Evolutionary conservation across 169 alveolate species (phyloP), one percentile per base, ranked within the genome.

Genomic region (Babesia caballi): DNA sequence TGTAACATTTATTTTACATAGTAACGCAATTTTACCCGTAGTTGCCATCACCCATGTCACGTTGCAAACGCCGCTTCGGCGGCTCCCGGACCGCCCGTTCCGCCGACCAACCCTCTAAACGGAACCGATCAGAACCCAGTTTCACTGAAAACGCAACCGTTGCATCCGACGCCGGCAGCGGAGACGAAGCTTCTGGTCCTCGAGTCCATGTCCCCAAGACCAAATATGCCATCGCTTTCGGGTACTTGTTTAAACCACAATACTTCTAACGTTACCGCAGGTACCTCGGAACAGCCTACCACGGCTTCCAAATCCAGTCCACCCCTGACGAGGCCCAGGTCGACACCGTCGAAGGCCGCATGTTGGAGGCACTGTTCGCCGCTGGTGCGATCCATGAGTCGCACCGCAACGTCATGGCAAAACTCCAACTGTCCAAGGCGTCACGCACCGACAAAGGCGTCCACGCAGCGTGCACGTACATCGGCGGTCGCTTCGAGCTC

Each of bases 401-500:
- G 28, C 67, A 60, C 35, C 30, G 72, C 38, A 75, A 72, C 36
- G 36, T 66, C 30, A 42, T 61, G 27, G 73, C 67, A 59, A 87
- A 83, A 50, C 80, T 84, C 14, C 90, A 72, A 27, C 70, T 88
- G 85, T 85, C 96, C 4, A 84, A 93, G 54, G 93, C 92, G 2
- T 94, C 95, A n/a, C 67, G 96, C 32, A 92, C 96, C 17, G 96
- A 92, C 66, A 82, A 87, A 59, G 96, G 96, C n/a, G 96, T 92
- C 1, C 94, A 90, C 46, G 94, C 94, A 3, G 86, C 85, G 3
- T 91, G 90, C 72, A 84, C 84, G 36, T 83, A 73, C 27, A 74
- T 91, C 30, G 90, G 89, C 2, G 83, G 88, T 23, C 77, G 90
- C 25, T 71, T 88, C 61, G 69, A 88, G 47, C 9, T 87, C 12